Base-by-base conservation (phyloP, 495 filamentous ascomycete genomes). In the Penicillium psychrofluorescens region DNA sequence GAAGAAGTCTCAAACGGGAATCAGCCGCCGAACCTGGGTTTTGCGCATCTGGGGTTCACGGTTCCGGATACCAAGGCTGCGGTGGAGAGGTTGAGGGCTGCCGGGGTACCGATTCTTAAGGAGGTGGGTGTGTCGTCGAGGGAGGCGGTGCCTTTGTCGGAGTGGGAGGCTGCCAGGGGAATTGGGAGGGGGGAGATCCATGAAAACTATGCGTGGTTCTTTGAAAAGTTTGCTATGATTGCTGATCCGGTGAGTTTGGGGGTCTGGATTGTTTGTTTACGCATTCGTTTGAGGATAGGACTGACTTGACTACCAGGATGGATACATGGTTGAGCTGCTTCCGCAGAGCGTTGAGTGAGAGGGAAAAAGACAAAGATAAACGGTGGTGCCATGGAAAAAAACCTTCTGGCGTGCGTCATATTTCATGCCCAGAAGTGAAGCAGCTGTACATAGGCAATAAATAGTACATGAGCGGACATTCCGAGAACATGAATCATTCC, bases 21-120 rank as follows among this genome's bases (percentile, higher is more conserved):
- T 46, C 35, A 22, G 13, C 58, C 64, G 11, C 66, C 66, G 12
- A 22, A 62, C 40, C 38, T 69, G 40, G 66, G 66, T 1, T 69
- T 69, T 38, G 58, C 62, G 40, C 66, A 69, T 50, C n/a, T 69
- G 14, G 66, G 66, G 0, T 67, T 67, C 27, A 62, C 63, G 15
- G 64, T 69, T 1, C 64, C 64, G 27, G 62, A 69, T 54, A 59
- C 66, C 0, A 6, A 16, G 8, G 55, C 9, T 32, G 55, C 66
- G 4, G 43, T 69, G 41, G 55, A 55, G 47, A 40, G 64, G 41
- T 43, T 69, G 55, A 53, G 45, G 36, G 51, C 5, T 0, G 55
- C 40, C 11, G 66, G 66, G 0, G 63, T 70, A 14, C 36, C 11
- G 33, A 39, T 70, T 39, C 16, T 70, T 11, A 70, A 70, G 61